Percentiles rank a stretch among this genome's conserved stretches.
phyloP scores from a whole-genome alignment of 768 basidiomycete species.

The Termitomyces sp. region DNA sequence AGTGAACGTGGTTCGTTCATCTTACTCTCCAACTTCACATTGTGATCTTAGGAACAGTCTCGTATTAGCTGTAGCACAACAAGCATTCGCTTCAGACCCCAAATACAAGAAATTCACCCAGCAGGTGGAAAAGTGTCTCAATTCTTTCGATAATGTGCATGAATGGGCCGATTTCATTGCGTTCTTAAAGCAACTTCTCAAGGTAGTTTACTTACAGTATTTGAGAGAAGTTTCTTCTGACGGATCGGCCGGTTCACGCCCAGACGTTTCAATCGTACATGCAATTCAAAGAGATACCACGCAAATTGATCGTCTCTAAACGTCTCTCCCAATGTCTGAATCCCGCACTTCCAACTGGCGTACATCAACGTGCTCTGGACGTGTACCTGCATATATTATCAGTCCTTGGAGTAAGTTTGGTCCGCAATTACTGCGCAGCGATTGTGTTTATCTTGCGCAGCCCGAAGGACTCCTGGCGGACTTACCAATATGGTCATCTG shows the following conservation, averaged over 20 bases:
- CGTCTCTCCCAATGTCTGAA: constrained; percentile 95
- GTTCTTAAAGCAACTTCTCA: constrained; percentile 90
- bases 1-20: constrained; percentile 48
- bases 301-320: constrained; percentile 92
- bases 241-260: not conserved
- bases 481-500: constrained; percentile 90
- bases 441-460: constrained; percentile 35
- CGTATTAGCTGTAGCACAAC: constrained; percentile 42
- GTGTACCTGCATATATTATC: constrained; percentile 91
- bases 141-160: constrained; percentile 91
- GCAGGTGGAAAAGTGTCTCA: constrained; percentile 90
- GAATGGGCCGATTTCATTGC: constrained; percentile 99
- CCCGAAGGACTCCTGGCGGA: constrained; percentile 84
- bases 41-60: not conserved
- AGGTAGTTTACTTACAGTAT: constrained; percentile 43
- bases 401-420: constrained; percentile 77
- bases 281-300: constrained; percentile 94
- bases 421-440: not conserved
- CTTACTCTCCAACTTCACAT: not conserved
- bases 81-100: constrained; percentile 71
- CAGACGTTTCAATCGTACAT: constrained; percentile 92
- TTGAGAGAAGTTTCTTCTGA: not conserved
- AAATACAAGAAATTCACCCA: constrained; percentile 93
- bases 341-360: constrained; percentile 95
- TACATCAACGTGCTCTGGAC: constrained; percentile 94